These are phyloP conservation scores for Solioccasus polychromus DNA, from an alignment of 768 basidiomycete genomes.

Conservation along the genomic window DNA sequence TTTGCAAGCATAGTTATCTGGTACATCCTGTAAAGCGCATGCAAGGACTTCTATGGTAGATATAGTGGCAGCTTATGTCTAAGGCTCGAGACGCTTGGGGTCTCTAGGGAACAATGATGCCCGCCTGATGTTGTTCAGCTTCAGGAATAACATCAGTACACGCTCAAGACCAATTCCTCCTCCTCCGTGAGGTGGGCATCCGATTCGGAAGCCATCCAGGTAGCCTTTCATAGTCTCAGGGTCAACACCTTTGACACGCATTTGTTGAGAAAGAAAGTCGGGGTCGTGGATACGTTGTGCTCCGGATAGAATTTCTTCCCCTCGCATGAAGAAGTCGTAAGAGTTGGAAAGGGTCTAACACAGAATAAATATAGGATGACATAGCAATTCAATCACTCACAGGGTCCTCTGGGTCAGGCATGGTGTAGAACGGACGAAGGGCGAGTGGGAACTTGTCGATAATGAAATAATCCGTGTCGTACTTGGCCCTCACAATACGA, in stretches of 20 bases:
- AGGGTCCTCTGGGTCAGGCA: conserved; percentile 92
- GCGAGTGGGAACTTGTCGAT: conserved; percentile 98
- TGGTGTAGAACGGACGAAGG: conserved; percentile 97
- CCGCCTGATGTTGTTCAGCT: conserved; percentile 91
- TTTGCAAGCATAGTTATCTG: conserved; percentile 8
- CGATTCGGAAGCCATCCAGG: conserved; percentile 91
- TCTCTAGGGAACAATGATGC: conserved; percentile 96
- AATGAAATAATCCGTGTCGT: conserved; percentile 98
- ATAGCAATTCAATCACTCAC: conserved; percentile 41
- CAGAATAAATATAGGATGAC: not conserved
- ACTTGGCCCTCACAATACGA: conserved; percentile 84
- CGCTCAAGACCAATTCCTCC: conserved; percentile 95
- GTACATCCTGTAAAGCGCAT: conserved; percentile 21
- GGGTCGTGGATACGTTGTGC: conserved; percentile 98
- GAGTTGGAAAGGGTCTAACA: conserved; percentile 87
- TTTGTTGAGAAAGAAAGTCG: conserved; percentile 73
- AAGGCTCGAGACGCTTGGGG: conserved; percentile 92
- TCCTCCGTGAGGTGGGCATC: conserved; percentile 94
- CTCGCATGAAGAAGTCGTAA: conserved; percentile 99
- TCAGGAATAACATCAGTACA: conserved; percentile 96
- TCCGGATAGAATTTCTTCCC: conserved; percentile 97
- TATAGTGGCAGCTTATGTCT: conserved; percentile 10
- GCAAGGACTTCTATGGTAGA: not conserved
- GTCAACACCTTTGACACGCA: conserved; percentile 85
- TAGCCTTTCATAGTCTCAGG: conserved; percentile 91